Base-by-base conservation (phyloP, 495 filamentous ascomycete species). In the Aspergillus ellipticus region DNA sequence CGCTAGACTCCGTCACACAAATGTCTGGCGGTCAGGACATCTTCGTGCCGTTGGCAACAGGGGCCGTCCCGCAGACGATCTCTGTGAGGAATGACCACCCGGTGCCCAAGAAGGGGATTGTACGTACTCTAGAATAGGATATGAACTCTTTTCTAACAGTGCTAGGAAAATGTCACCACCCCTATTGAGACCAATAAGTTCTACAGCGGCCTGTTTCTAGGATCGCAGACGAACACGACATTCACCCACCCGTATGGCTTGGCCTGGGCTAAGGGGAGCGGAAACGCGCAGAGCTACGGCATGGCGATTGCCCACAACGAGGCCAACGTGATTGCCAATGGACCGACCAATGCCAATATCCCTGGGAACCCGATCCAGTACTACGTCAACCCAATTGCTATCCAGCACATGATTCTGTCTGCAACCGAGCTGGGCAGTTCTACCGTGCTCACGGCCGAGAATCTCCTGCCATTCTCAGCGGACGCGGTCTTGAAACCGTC, bases 211-310 rank as follows among this genome's bases (percentile, higher is more conserved):
- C 85, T 96, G 59, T 94, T 93, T 63, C 74, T 97, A 2, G 90
- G 86, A 3, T 80, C 70, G 45, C 92, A 96, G 68, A 80, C 73
- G 4, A 79, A 81, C 35, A 78, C 85, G 1, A 81, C 84, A 0
- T 97, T 89, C 78, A 89, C 89, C 2, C 86, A 95, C 66, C 94
- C 94, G 9, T 98, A 96, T 68, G 86, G 88, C 0, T 59, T 96
- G 2, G 70, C 80, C 35, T 96, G 91, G 90, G 77, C 84, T 2
- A 85, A 82, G 62, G 92, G 91, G 2, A 69, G 70, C 41, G 88
- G 89, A 11, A 75, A 74, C 29, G 73, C 84, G 1, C 64, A 71
- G 49, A 93, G 86, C 69, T 96, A 82, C 80, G 92, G 92, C 7
- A 74, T 97, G 69, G 76, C 82, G 8, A 74, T 95, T 28, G 83